A percentile compares a stretch with the other conserved stretches of the same genome.
These are phyloP conservation scores for Leptographium wingfieldii DNA, from an alignment of 2,329 filamentous ascomycete species.

Conservation along the genomic window DNA sequence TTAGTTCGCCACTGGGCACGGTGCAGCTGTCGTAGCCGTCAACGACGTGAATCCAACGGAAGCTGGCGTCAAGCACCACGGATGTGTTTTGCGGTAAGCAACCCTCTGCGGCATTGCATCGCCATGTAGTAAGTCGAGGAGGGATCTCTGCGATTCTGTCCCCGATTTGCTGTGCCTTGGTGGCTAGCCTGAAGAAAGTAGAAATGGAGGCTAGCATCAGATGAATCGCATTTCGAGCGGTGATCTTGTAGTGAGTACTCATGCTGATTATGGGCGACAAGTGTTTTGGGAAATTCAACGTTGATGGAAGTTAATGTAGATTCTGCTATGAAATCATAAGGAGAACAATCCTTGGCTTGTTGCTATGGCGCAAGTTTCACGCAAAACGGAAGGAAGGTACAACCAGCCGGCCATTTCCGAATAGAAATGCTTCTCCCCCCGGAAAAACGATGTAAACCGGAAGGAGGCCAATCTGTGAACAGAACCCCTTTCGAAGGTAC, in stretches of 20 bases:
- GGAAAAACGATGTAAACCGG: too few species aligned
- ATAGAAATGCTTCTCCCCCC: too few species aligned
- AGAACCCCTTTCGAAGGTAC: too few species aligned
- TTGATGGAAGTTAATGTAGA: too few species aligned
- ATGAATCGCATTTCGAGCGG: background rate
- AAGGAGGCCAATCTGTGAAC: too few species aligned
- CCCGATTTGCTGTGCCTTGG: slow-evolving; percentile 7
- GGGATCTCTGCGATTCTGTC: slow-evolving; percentile 24
- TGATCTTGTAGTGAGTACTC: background rate
- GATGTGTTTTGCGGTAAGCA: slow-evolving; percentile 33
- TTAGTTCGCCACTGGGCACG: background rate
- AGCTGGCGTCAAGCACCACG: slow-evolving; percentile 35
- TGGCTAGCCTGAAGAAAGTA: background rate
- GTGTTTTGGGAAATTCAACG: too few species aligned
- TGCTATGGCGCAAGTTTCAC: too few species aligned
- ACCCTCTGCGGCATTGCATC: slow-evolving; percentile 34
- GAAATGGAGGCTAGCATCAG: background rate
- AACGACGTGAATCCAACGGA: slow-evolving; percentile 6
- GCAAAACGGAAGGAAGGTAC: too few species aligned
- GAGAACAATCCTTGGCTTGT: too few species aligned
- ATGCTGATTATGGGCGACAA: background rate
- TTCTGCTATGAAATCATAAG: too few species aligned
- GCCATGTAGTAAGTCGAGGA: slow-evolving; percentile 35
- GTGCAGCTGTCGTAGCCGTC: slow-evolving; percentile 3
- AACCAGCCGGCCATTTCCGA: too few species aligned